These are phyloP conservation scores for Zalaria obscura DNA, from an alignment of 2,329 filamentous ascomycete species.

Conservation along the genomic window DNA sequence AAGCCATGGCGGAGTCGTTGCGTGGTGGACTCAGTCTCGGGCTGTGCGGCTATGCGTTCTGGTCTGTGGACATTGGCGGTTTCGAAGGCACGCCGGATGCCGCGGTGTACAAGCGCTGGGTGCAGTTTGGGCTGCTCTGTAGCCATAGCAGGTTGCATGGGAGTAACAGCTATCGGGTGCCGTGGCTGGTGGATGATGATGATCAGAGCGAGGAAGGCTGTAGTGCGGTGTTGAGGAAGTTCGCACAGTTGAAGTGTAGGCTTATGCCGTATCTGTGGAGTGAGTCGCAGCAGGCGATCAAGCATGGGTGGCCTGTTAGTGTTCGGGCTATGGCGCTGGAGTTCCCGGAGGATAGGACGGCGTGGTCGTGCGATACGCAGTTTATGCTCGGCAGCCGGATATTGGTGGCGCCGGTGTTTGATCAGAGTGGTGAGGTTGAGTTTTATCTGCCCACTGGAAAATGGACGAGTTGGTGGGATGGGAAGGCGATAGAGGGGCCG, in stretches of 20 bases:
- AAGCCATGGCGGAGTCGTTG: slow-evolving; percentile 58
- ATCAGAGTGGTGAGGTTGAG: slow-evolving; percentile 47
- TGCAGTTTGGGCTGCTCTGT: slow-evolving; percentile 59
- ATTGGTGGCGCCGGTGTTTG: slow-evolving; percentile 50
- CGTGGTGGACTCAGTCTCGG: slow-evolving; percentile 51
- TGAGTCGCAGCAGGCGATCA: slow-evolving; percentile 35
- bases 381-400: slow-evolving; percentile 58
- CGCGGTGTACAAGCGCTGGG: slow-evolving; percentile 65
- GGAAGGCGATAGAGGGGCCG: slow-evolving; percentile 25
- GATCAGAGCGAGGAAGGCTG: slow-evolving; percentile 32
- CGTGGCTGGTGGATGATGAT: slow-evolving; percentile 56
- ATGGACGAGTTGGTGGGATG: slow-evolving; percentile 37
- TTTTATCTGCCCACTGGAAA: slow-evolving; percentile 47
- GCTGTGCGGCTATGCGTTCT: slow-evolving; percentile 51
- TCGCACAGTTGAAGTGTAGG: slow-evolving; percentile 38
- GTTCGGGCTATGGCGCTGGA: slow-evolving; percentile 53
- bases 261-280: slow-evolving; percentile 45
- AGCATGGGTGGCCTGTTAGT: slow-evolving; percentile 43
- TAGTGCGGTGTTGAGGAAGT: slow-evolving; percentile 40
- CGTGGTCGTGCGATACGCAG: slow-evolving; percentile 54
- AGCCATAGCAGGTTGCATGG: slow-evolving; percentile 59
- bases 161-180: slow-evolving; percentile 57
- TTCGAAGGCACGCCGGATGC: slow-evolving; percentile 51
- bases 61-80: slow-evolving; percentile 57
- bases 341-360: slow-evolving; percentile 55